Percentiles rank a stretch among this genome's conserved stretches.
phyloP scores from a whole-genome alignment of 1,284 basidiomycete genomes.

The Trichosporon sp. region DNA sequence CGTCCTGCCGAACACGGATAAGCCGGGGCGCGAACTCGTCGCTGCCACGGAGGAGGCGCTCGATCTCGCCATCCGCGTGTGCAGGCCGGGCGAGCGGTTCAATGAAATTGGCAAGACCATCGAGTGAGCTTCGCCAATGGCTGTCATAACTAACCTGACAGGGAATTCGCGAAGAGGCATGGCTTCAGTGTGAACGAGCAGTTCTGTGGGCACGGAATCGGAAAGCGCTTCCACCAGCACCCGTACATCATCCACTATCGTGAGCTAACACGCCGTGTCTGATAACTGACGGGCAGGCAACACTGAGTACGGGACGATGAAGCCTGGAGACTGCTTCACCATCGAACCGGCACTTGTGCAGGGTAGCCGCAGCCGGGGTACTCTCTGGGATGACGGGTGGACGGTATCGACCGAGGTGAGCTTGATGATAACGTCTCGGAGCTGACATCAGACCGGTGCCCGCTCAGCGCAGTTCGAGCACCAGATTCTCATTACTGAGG shows the following conservation, averaged over 20 bases:
- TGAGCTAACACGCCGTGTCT: conserved; percentile 46
- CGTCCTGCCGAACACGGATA: conserved; percentile 73
- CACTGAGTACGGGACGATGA: conserved; percentile 75
- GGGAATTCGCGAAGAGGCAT: conserved; percentile 54
- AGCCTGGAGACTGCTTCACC: conserved; percentile 81
- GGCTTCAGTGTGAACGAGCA: conserved; percentile 70
- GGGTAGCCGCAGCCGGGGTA: conserved; percentile 66
- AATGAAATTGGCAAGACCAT: conserved; percentile 76
- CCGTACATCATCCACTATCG: conserved; percentile 81
- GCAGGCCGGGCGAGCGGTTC: conserved; percentile 74
- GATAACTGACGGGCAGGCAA: conserved; percentile 62
- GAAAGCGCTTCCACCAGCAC: conserved; percentile 74
- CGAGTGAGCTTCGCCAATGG: conserved; percentile 58
- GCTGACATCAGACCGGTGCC: conserved; percentile 61
- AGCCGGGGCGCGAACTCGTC: conserved; percentile 67
- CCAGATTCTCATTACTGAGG: conserved; percentile 78
- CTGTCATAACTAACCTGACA: conserved; percentile 24
- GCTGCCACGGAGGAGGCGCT: conserved; percentile 68
- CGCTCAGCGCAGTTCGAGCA: conserved; percentile 83
- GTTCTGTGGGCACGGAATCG: conserved; percentile 76
- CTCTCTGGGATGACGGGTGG: conserved; percentile 86
- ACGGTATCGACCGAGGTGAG: conserved; percentile 76
- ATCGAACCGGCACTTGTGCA: conserved; percentile 83
- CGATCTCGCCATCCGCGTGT: conserved; percentile 70
- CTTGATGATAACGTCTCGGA: background rate